These are phyloP conservation scores for Teratosphaeria zuluensis DNA, from an alignment of 2,329 filamentous ascomycete genomes.

Conservation along the genomic window DNA sequence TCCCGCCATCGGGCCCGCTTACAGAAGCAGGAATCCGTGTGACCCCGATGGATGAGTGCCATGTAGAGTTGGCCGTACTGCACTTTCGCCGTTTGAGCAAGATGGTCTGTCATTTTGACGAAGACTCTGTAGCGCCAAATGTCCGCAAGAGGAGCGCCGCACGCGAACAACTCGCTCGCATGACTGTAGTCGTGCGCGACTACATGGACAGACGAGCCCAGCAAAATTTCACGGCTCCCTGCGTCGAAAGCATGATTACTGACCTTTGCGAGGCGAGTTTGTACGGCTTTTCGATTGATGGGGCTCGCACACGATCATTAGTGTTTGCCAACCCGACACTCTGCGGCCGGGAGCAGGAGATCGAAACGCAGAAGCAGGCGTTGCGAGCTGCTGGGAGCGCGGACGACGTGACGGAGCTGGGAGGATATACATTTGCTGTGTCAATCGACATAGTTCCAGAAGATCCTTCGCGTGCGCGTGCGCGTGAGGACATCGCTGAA, in stretches of 20 bases:
- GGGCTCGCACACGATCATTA: not conserved
- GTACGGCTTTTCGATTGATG: not conserved
- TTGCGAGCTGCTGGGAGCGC: conserved; percentile 3
- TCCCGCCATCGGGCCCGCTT: not conserved
- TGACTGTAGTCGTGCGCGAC: conserved; percentile 4
- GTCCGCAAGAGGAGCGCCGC: not conserved
- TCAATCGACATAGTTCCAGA: not conserved
- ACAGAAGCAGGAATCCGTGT: not conserved
- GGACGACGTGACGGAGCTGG: conserved; percentile 9
- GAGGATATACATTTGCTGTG: conserved; percentile 4
- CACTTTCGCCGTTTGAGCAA: not conserved
- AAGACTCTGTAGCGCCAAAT: not conserved
- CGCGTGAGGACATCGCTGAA: not conserved
- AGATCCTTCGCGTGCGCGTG: not conserved
- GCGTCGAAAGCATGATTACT: conserved; percentile 5
- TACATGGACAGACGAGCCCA: not conserved
- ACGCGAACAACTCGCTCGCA: conserved; percentile 10
- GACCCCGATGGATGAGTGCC: not conserved
- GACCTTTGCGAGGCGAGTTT: conserved; percentile 9
- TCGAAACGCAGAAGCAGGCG: conserved; percentile 9
- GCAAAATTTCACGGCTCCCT: not conserved
- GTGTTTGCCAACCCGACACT: conserved; percentile 5
- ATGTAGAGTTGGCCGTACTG: not conserved
- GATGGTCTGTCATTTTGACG: not conserved
- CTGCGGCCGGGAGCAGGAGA: conserved; percentile 8